Percentiles rank a stretch among this genome's conserved stretches.
phyloP scores from a whole-genome alignment of 345 rosid species.

The Euclidium syriacum region DNA sequence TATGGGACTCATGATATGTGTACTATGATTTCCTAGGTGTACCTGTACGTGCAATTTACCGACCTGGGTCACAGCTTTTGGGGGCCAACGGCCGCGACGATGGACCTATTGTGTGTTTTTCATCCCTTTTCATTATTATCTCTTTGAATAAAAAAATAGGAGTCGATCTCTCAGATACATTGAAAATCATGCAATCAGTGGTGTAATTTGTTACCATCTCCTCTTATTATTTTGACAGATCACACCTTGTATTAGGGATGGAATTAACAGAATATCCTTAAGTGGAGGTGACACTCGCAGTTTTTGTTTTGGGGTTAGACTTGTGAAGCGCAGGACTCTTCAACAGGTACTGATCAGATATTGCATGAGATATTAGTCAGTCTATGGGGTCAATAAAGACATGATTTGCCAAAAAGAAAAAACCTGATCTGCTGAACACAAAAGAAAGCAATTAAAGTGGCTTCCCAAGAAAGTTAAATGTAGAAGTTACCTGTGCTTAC shows the following conservation, averaged over 20 bases:
- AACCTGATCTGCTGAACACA: neutral
- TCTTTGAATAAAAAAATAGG: neutral
- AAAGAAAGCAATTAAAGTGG: neutral
- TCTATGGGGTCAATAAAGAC: neutral
- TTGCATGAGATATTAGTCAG: constrained; percentile 4
- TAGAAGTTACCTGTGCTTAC: constrained; percentile 5
- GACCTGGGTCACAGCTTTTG: constrained; percentile 86
- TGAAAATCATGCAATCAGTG: neutral
- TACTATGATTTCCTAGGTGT: constrained; percentile 37
- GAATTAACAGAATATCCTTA: constrained; percentile 64
- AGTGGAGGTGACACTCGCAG: constrained; percentile 70
- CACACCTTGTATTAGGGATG: constrained; percentile 60
- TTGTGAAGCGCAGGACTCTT: constrained; percentile 68
- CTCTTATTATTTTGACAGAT: constrained; percentile 42
- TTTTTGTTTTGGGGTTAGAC: constrained; percentile 86
- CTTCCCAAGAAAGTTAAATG: neutral
- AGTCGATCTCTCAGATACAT: neutral
- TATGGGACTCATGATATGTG: constrained; percentile 2
- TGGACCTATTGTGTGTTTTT: constrained; percentile 74
- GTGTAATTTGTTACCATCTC: neutral
- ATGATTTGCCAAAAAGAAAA: neutral
- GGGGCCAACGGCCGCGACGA: constrained; percentile 96
- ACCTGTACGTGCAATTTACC: constrained; percentile 64
- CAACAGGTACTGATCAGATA: constrained; percentile 52
- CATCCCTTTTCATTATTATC: constrained; percentile 9